Conservation (phyloP, 192 early-diverging fungal genomes). For the Jimgerdemannia flammicorona region DNA sequence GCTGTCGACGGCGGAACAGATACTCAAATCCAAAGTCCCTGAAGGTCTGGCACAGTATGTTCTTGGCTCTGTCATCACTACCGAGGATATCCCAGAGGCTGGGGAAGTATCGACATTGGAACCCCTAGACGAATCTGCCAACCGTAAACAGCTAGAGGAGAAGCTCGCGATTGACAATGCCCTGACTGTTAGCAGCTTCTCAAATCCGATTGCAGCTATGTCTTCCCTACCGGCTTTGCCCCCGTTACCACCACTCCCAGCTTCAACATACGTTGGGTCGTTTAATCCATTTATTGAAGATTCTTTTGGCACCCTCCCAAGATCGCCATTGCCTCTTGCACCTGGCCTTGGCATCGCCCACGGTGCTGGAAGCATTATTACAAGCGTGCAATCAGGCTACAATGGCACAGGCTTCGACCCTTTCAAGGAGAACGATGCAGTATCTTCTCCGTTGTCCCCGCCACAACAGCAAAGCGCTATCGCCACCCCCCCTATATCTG, state of each 20-base stretch:
- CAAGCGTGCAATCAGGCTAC: neutral
- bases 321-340: conserved; percentile 8
- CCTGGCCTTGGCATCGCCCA: neutral
- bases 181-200: conserved; percentile 13
- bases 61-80: neutral
- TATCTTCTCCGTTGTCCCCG: conserved; percentile 23
- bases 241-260: conserved; percentile 21
- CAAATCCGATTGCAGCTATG: conserved; percentile 1
- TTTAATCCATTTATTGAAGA: conserved; percentile 44
- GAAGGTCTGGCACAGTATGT: conserved; percentile 10
- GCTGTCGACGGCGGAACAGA: neutral
- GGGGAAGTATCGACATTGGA: neutral
- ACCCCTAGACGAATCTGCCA: neutral
- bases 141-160: neutral
- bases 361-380: conserved; percentile 8
- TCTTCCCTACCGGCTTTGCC: conserved; percentile 7
- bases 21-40: neutral
- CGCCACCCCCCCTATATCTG: neutral
- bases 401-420: conserved; percentile 23
- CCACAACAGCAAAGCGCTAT: neutral
- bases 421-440: conserved; percentile 10
- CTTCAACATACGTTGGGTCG: conserved; percentile 35
- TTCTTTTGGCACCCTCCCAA: conserved; percentile 13
- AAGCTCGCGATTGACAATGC: neutral
- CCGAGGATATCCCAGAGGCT: neutral